Conservation (phyloP, 352 stramenopile genomes). For the Globisporangium abappressorium region DNA sequence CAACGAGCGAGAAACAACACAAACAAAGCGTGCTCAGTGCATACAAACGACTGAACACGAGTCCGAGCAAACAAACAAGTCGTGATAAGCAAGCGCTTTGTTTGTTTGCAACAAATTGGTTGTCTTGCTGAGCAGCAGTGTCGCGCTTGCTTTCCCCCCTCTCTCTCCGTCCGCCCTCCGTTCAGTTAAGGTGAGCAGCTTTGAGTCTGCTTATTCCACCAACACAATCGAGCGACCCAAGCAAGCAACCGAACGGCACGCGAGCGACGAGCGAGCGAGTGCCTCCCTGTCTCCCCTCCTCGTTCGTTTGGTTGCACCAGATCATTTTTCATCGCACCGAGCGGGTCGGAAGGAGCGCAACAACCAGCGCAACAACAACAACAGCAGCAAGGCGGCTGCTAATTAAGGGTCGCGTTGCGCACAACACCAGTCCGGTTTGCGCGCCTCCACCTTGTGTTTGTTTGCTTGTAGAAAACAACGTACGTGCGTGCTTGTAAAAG, state of each 20-base stretch:
- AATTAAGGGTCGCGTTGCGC: constrained; percentile 4
- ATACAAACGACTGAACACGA: neutral
- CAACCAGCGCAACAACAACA: neutral
- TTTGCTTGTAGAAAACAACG: neutral
- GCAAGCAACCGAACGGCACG: constrained; percentile 4
- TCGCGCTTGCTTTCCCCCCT: neutral
- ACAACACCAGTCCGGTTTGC: constrained; percentile 3
- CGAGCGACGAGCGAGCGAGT: neutral
- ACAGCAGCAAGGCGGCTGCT: neutral
- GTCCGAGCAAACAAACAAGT: neutral
- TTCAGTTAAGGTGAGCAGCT: neutral
- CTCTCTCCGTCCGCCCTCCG: neutral
- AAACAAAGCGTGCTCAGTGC: neutral
- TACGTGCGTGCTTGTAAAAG: constrained; percentile 5
- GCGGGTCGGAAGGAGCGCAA: neutral
- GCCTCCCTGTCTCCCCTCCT: neutral
- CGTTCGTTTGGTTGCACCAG: constrained; percentile 6
- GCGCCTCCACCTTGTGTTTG: neutral
- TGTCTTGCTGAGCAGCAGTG: neutral
- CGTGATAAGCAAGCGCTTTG: constrained; percentile 1
- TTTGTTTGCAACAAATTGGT: neutral
- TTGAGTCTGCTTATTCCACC: neutral
- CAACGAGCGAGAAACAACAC: too few species aligned
- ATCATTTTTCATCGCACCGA: constrained; percentile 11
- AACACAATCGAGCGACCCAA: neutral